Evolutionary conservation across 1,284 basidiomycete species (phyloP), one percentile per base, ranked within the genome.

Genomic region (Cutaneotrichosporon cavernicola): DNA sequence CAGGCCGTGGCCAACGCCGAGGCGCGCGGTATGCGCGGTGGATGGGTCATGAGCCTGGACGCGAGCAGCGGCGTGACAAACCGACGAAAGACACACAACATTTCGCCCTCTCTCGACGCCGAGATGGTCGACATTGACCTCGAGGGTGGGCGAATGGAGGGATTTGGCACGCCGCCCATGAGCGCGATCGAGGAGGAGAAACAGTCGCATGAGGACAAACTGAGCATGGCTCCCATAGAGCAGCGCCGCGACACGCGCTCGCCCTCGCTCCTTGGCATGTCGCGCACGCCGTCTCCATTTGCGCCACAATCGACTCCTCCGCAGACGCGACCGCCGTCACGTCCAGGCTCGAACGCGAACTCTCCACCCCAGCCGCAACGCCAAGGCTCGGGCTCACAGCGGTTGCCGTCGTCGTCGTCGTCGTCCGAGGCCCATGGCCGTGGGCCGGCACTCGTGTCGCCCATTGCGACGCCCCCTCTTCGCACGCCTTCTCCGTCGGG

Each of bases 71-170:
- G 67, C 0, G 68, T 72, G 8, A 68, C 72, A 13, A 21, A 57
- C 47, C 70, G 72, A 22, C 66, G 66, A 43, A 46, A 58, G 21
- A 63, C 52, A 10, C 60, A 66, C 55, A 49, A 50, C 30, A 55
- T 59, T 16, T 60, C 57, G 21, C 64, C 62, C 3, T 63, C 66
- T n/a, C 60, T 68, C 21, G 76, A 79, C 18, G 64, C 68, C 11
- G 78, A 75, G 40, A 81, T 81, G 80, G 80, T 79, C 21, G 78
- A 81, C 65, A 80, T 81, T 60, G 81, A 82, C 67, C 73, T 82
- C 38, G 81, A 82, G 68, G 76, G 75, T 40, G 81, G 81, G 8
- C 70, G 71, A 31, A 64, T 61, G 4, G 75, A 78, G 50, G 56
- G 64, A 26, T 78, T 78, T 50, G 79, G 79, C 11, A 71, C 72